These are phyloP conservation scores for Acmispon strigosus DNA, from an alignment of 306 rosid species.

Conservation along the genomic window DNA sequence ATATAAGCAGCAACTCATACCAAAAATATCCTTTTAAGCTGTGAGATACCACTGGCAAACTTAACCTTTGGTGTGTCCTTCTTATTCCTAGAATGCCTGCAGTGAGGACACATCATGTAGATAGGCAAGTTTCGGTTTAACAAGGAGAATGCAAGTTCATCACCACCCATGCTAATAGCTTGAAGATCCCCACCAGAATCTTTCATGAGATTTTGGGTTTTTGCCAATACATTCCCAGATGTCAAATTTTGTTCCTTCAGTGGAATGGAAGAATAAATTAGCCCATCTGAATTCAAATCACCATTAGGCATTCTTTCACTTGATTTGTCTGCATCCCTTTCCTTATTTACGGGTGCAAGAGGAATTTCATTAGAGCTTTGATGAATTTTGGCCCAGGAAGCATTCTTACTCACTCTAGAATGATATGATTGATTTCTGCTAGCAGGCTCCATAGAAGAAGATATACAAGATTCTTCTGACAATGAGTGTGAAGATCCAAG, in stretches of 20 bases:
- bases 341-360: slow-evolving; percentile 40
- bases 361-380: slow-evolving; percentile 41
- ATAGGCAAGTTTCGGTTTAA: slow-evolving; percentile 69
- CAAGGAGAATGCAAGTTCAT: slow-evolving; percentile 62
- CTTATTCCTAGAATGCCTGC: slow-evolving; percentile 56
- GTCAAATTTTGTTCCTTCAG: slow-evolving; percentile 37
- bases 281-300: slow-evolving; percentile 30
- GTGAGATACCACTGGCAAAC: slow-evolving; percentile 77
- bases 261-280: slow-evolving; percentile 24
- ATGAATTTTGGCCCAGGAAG: slow-evolving; percentile 45
- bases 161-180: slow-evolving; percentile 41
- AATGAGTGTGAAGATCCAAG: slow-evolving; percentile 53
- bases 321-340: slow-evolving; percentile 41
- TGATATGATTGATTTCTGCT: slow-evolving; percentile 33
- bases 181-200: slow-evolving; percentile 50
- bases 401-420: slow-evolving; percentile 42
- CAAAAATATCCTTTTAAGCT: slow-evolving; percentile 86
- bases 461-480: slow-evolving; percentile 48
- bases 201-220: slow-evolving; percentile 30
- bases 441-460: slow-evolving; percentile 34
- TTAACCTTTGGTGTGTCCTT: slow-evolving; percentile 52
- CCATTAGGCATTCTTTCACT: slow-evolving; percentile 44
- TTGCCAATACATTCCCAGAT: slow-evolving; percentile 28
- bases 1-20: slow-evolving; percentile 39
- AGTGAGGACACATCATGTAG: slow-evolving; percentile 85